Evolutionary conservation across 331 rosid species (phyloP).

Genomic region (Arachis monticola): DNA sequence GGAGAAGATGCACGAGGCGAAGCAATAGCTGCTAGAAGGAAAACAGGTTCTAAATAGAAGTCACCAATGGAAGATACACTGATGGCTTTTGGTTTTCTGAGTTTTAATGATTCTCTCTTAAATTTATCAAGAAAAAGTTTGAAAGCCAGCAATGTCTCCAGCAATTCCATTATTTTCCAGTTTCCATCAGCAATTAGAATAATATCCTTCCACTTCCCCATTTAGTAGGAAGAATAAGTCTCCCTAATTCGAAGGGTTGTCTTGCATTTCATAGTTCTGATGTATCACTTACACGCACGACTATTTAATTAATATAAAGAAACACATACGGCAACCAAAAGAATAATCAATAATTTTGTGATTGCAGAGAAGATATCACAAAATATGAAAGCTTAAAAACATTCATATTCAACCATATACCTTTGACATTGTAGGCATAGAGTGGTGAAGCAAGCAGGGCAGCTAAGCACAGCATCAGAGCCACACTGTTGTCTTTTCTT

Average conservation of each 20-base stretch:
- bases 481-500: conserved; percentile 57
- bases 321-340: background rate
- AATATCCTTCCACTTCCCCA: background rate
- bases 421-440: conserved; percentile 86
- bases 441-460: conserved; percentile 86
- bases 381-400: background rate
- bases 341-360: background rate
- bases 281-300: background rate
- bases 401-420: conserved; percentile 43
- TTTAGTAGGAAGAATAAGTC: conserved; percentile 1
- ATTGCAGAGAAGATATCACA: background rate
- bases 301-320: background rate
- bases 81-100: too few species aligned
- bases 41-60: background rate
- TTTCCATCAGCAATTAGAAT: background rate
- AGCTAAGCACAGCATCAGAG: conserved; percentile 86
- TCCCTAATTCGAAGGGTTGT: background rate
- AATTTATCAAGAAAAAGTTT: background rate
- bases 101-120: background rate
- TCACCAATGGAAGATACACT: background rate
- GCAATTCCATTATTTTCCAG: background rate
- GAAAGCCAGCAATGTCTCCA: background rate
- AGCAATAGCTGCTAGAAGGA: background rate
- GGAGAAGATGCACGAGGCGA: background rate
- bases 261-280: background rate